A percentile compares a stretch with the other conserved stretches of the same genome.
Conservation (phyloP, 352 stramenopile genomes). For the Phytophthora vignae region DNA sequence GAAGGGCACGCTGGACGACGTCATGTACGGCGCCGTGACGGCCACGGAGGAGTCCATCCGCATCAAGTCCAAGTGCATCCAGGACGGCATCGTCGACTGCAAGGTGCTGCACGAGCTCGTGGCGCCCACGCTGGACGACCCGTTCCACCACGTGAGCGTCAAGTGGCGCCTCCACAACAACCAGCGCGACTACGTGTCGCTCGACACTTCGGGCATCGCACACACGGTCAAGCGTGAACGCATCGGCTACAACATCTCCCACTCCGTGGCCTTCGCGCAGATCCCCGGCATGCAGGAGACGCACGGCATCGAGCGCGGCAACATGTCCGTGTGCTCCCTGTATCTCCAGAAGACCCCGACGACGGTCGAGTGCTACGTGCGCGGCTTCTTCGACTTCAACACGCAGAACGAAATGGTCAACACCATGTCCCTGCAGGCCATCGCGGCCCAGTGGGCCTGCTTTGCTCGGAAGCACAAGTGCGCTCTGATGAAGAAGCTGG, state of each 20-base stretch:
- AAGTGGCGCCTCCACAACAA: slow-evolving; percentile 61
- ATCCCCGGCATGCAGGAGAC: slow-evolving; percentile 41
- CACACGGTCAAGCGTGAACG: slow-evolving; percentile 42
- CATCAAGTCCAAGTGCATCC: slow-evolving; percentile 58
- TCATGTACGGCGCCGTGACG: slow-evolving; percentile 66
- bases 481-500: slow-evolving; percentile 61
- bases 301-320: slow-evolving; percentile 52
- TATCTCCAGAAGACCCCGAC: slow-evolving; percentile 52
- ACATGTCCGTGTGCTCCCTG: slow-evolving; percentile 61
- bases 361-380: slow-evolving; percentile 61
- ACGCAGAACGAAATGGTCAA: slow-evolving; percentile 53
- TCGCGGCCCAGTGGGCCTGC: slow-evolving; percentile 43
- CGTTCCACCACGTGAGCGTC: slow-evolving; percentile 59
- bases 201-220: slow-evolving; percentile 54
- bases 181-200: slow-evolving; percentile 59
- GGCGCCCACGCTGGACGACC: slow-evolving; percentile 45
- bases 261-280: slow-evolving; percentile 64
- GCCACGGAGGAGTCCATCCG: slow-evolving; percentile 54
- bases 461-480: slow-evolving; percentile 46
- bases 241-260: slow-evolving; percentile 60
- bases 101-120: slow-evolving; percentile 59
- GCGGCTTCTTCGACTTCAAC: slow-evolving; percentile 59
- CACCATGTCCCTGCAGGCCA: slow-evolving; percentile 45
- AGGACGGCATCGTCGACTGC: slow-evolving; percentile 62
- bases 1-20: slow-evolving; percentile 62